These are phyloP conservation scores for Epichloe amarillans DNA, from an alignment of 2,329 filamentous ascomycete species.

Conservation along the genomic window DNA sequence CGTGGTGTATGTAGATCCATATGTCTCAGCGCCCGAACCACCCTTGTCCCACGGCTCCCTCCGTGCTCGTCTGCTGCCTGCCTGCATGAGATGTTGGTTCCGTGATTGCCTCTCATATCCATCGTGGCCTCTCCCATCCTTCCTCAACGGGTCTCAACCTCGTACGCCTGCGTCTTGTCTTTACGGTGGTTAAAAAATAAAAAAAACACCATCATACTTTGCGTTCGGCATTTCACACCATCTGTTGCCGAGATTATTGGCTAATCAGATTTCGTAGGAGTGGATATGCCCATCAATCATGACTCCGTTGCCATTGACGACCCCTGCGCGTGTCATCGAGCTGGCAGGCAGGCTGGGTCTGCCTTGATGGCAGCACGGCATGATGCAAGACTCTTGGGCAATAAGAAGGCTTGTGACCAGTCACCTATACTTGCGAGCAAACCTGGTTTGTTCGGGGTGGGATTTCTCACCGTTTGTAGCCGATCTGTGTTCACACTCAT, in stretches of 20 bases:
- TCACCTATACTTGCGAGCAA: no score
- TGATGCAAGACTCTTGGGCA: not conserved
- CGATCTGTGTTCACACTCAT: no score
- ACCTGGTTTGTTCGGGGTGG: no score
- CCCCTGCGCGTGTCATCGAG: not conserved
- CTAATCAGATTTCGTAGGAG: not conserved
- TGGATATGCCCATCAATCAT: not conserved
- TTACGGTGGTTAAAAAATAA: not conserved
- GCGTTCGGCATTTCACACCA: not conserved
- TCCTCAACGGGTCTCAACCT: no score
- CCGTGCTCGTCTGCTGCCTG: not conserved
- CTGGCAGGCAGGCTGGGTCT: not conserved
- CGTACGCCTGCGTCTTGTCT: no score
- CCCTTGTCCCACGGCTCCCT: constrained; percentile 5
- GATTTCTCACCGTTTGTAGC: no score
- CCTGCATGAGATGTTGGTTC: not conserved
- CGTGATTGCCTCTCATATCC: no score
- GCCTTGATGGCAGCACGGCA: not conserved
- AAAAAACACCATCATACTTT: not conserved
- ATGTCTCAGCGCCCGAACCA: constrained; percentile 11
- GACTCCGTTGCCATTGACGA: not conserved
- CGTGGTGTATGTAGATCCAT: constrained; percentile 1
- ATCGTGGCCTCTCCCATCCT: no score
- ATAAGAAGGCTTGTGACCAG: not conserved
- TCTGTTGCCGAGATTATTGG: constrained; percentile 1